These are phyloP conservation scores for Rhododendron vialii DNA, from an alignment of 148 eudicot genomes.

Conservation along the genomic window DNA sequence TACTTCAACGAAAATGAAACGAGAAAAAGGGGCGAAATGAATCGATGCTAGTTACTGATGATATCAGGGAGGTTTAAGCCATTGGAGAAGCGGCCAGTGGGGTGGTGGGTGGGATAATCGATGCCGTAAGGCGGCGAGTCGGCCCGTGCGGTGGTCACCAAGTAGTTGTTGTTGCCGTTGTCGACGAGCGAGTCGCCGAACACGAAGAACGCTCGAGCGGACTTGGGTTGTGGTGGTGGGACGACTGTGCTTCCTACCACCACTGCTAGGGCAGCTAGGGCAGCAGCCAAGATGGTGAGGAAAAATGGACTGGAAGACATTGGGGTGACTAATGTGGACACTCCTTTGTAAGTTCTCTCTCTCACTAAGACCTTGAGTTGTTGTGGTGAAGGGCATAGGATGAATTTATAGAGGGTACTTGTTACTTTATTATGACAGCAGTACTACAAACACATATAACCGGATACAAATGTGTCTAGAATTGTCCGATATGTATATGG, in stretches of 20 bases:
- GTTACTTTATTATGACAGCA: background rate
- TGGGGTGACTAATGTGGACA: background rate
- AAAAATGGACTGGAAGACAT: background rate
- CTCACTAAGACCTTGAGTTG: background rate
- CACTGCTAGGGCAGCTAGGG: background rate
- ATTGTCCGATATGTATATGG: background rate
- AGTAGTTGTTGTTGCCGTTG: constrained; percentile 74
- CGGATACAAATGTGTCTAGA: background rate
- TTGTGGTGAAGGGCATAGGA: background rate
- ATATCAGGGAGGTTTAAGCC: constrained; percentile 64
- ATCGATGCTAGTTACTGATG: constrained; percentile 36
- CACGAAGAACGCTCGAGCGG: constrained; percentile 65
- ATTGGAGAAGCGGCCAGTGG: constrained; percentile 80
- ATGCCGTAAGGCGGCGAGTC: constrained; percentile 71
- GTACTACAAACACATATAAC: background rate
- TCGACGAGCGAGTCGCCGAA: constrained; percentile 82
- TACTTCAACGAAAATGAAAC: background rate
- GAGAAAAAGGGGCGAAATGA: background rate
- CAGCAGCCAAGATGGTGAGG: background rate
- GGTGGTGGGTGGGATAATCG: constrained; percentile 55
- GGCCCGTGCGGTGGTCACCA: constrained; percentile 69
- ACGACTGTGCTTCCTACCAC: background rate
- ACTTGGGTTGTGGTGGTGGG: constrained; percentile 21
- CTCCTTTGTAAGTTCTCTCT: background rate
- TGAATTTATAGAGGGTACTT: background rate